phyloP scores from a whole-genome alignment of 177 flowering plant species.

The Telopea speciosissima region DNA sequence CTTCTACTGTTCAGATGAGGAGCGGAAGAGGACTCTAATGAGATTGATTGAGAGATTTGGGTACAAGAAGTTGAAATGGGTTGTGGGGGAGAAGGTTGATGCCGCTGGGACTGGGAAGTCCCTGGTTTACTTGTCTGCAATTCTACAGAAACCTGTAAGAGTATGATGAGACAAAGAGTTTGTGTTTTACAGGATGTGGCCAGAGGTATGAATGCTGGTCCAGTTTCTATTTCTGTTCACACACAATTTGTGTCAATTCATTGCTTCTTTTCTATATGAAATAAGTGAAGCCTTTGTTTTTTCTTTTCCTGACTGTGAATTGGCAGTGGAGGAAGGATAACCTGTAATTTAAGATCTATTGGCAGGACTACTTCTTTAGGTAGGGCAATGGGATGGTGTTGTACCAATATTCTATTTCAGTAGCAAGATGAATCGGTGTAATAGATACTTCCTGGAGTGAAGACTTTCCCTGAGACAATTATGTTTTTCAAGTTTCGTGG shows the following conservation, averaged over 20 bases:
- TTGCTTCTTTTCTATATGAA: conserved; percentile 19
- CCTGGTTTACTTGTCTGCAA: conserved; percentile 78
- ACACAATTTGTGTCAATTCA: conserved; percentile 17
- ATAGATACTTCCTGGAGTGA: no score
- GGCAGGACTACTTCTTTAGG: not conserved
- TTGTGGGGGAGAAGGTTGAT: conserved; percentile 73
- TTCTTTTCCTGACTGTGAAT: conserved; percentile 21
- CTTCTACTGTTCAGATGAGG: conserved; percentile 64
- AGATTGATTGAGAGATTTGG: conserved; percentile 82
- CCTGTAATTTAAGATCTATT: conserved; percentile 15
- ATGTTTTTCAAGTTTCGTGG: not conserved
- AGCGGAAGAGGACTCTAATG: conserved; percentile 56
- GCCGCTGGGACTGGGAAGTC: conserved; percentile 47
- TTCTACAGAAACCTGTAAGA: conserved; percentile 90
- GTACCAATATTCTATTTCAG: not conserved
- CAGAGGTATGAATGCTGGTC: conserved; percentile 18
- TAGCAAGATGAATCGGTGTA: not conserved
- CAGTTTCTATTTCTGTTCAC: conserved; percentile 16
- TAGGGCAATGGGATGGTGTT: conserved; percentile 3
- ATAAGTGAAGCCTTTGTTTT: conserved; percentile 23
- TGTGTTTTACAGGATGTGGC: not conserved
- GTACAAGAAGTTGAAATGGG: conserved; percentile 95
- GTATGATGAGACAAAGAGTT: conserved; percentile 20
- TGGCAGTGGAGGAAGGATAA: conserved; percentile 15
- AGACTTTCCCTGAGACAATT: not conserved